Base-by-base conservation (phyloP, 139 green algal genomes). In the Parachlorella kessleri region DNA sequence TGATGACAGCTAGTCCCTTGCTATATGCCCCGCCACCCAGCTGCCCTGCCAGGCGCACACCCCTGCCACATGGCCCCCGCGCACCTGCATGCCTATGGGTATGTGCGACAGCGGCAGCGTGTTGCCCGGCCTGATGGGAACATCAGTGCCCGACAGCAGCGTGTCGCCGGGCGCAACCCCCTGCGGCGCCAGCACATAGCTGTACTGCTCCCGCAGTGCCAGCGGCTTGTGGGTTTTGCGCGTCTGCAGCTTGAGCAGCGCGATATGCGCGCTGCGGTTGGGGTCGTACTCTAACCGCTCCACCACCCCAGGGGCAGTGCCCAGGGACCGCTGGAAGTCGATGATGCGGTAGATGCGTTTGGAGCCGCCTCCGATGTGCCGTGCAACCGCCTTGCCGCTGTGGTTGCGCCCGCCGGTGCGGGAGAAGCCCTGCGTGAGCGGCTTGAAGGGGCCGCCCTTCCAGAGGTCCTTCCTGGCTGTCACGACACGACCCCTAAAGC, bases 201-300 rank as follows among this genome's bases (percentile, higher is more conserved):
- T 76, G 73, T 74, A 81, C 65, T 79, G 55, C 42, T 83, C 32
- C 38, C 39, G 54, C 74, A 66, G 59, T 66, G 83, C 14, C 14
- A 59, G 48, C 48, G 48, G 48, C 48, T 18, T 59, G 48, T 14
- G 21, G 48, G 48, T 59, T 18, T 18, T 59, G 48, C 14, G 21
- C 14, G 48, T 59, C 21, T 64, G 33, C 33, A 73, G 92, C 55
- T 92, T 82, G 21, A 97, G 72, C 14, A 98, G 89, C 28, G 93
- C 96, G 37, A 99, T 95, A 76, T 89, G 92, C 9, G 90, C 93
- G 35, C 82, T 91, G 36, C 96, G 84, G 81, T 96, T 97, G n/a
- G 96, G 96, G 82, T 99, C 96, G 73, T 96, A 94, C 80, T 99
- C 96, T 7, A 99, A 80, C 0, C 96, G 85, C 84, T 97, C 78